Percentiles rank a stretch among this genome's conserved stretches.
phyloP scores from a whole-genome alignment of 2,329 filamentous ascomycete species.

The Colletotrichum trifolii region DNA sequence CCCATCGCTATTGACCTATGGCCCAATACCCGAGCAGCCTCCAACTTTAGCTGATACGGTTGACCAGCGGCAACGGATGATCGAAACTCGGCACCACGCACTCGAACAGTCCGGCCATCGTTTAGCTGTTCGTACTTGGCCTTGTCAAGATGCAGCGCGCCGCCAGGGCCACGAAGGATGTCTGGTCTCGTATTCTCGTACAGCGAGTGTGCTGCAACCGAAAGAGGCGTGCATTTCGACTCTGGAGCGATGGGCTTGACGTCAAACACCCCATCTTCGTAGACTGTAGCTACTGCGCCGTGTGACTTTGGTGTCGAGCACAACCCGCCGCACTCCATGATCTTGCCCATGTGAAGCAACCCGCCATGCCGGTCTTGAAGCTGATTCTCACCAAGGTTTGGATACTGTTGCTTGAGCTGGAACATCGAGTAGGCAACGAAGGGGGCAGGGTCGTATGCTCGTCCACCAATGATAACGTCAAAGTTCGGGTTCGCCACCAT shows the following conservation, averaged over 20 bases:
- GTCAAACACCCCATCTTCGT: conserved; percentile 57
- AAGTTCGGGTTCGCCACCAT: conserved; percentile 55
- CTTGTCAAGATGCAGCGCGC: conserved; percentile 53
- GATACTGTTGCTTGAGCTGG: conserved; percentile 30
- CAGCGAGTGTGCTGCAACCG: conserved; percentile 63
- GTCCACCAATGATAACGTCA: conserved; percentile 60
- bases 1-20: conserved; percentile 59
- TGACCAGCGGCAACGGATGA: conserved; percentile 21
- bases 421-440: conserved; percentile 49
- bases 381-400: not conserved
- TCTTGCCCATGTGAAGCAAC: conserved; percentile 65
- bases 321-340: conserved; percentile 62
- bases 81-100: conserved; percentile 51
- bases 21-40: conserved; percentile 55
- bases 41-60: conserved; percentile 60
- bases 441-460: conserved; percentile 54
- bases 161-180: conserved; percentile 60
- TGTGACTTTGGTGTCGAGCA: conserved; percentile 60
- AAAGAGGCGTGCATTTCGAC: conserved; percentile 57
- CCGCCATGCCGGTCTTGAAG: conserved; percentile 46
- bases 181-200: conserved; percentile 67
- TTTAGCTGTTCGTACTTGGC: conserved; percentile 56
- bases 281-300: conserved; percentile 54
- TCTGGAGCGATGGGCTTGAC: conserved; percentile 52
- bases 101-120: conserved; percentile 51